A percentile compares a stretch with the other conserved stretches of the same genome.
Evolutionary conservation across 2,329 filamentous ascomycete genomes (phyloP).

Genomic region (Fusarium anguioides): DNA sequence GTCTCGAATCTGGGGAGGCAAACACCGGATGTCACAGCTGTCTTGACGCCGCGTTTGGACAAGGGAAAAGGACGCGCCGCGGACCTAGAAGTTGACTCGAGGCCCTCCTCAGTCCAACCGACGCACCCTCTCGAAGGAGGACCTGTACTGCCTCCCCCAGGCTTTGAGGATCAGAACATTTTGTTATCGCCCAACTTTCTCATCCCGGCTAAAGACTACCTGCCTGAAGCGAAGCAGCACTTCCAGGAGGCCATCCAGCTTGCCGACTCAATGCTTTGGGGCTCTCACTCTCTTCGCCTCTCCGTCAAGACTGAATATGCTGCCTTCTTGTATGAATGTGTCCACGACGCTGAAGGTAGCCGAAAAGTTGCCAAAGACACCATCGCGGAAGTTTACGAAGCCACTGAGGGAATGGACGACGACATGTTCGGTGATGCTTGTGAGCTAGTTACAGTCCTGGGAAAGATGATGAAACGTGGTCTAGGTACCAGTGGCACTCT

Average conservation of each 20-base stretch:
- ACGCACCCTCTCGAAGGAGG: conserved; percentile 66
- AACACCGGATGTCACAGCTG: conserved; percentile 58
- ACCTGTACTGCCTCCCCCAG: conserved; percentile 67
- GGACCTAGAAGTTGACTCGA: conserved; percentile 55
- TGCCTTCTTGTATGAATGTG: conserved; percentile 93
- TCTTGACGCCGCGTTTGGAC: conserved; percentile 50
- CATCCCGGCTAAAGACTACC: conserved; percentile 81
- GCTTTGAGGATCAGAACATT: conserved; percentile 58
- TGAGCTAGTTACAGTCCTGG: conserved; percentile 85
- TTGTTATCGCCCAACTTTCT: conserved; percentile 75
- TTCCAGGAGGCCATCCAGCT: conserved; percentile 82
- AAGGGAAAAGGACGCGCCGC: conserved; percentile 64
- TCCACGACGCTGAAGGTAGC: conserved; percentile 82
- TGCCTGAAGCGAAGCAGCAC: conserved; percentile 81
- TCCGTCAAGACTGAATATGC: conserved; percentile 93
- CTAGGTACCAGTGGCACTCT: conserved; percentile 55
- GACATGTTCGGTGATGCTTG: conserved; percentile 95
- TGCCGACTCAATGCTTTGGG: conserved; percentile 81
- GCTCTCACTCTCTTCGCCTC: conserved; percentile 88
- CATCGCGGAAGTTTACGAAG: conserved; percentile 91
- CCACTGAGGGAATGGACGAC: conserved; percentile 91
- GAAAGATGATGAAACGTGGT: conserved; percentile 88
- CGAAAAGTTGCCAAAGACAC: conserved; percentile 82
- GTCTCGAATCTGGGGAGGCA: conserved; percentile 71
- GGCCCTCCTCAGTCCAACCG: conserved; percentile 59